These are phyloP conservation scores for Cymodocea nodosa DNA, from an alignment of 116 monocot genomes.

Conservation along the genomic window DNA sequence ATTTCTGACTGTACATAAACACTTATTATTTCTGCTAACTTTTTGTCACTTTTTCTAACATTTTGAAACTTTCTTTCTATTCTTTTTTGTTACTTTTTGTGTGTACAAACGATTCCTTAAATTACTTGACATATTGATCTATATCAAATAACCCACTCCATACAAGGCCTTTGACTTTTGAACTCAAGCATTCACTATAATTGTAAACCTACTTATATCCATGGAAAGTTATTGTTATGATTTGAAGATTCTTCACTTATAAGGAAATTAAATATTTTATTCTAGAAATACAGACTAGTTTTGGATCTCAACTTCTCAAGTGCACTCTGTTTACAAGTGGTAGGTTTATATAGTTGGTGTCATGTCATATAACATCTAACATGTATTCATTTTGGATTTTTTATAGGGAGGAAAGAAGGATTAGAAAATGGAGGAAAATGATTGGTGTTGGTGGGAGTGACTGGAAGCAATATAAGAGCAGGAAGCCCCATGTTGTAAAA, in stretches of 20 bases:
- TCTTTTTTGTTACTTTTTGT: too few species aligned
- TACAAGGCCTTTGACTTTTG: not conserved
- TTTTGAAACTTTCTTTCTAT: too few species aligned
- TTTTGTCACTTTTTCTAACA: too few species aligned
- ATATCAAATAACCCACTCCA: too few species aligned
- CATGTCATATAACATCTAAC: not conserved
- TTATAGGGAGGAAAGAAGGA: slow-evolving; percentile 67
- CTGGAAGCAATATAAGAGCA: slow-evolving; percentile 88
- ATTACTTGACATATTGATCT: too few species aligned
- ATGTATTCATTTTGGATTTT: not conserved
- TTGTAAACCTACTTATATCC: not conserved
- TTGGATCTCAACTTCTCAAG: not conserved
- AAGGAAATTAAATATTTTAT: not conserved
- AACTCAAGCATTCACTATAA: not conserved
- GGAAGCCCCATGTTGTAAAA: slow-evolving; percentile 81
- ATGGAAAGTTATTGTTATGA: not conserved
- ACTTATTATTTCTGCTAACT: too few species aligned
- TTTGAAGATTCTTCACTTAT: not conserved
- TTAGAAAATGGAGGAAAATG: slow-evolving; percentile 98
- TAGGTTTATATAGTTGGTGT: not conserved
- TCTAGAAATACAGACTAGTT: not conserved
- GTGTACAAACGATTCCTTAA: too few species aligned
- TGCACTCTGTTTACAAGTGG: too few species aligned
- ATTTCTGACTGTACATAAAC: too few species aligned
- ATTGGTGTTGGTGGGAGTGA: slow-evolving; percentile 94